Conservation (phyloP, 2,329 filamentous ascomycete species). For the Xylaria sp. region DNA sequence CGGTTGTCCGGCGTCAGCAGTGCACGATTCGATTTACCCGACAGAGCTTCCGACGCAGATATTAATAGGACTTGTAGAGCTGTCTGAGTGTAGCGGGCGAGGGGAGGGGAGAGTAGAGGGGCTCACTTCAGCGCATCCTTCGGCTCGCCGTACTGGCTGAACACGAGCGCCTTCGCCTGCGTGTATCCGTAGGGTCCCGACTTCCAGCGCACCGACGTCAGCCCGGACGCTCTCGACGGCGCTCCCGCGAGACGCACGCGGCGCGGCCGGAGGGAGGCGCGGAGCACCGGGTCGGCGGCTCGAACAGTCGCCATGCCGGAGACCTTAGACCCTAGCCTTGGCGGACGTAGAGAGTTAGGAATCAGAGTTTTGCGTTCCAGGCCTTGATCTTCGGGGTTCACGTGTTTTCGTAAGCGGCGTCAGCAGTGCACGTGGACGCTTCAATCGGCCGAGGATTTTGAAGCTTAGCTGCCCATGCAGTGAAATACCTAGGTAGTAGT, state of each 20-base stretch:
- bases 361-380: neutral
- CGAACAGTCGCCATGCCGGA: constrained; percentile 23
- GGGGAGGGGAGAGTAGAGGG: neutral
- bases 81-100: neutral
- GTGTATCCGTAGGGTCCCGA: constrained; percentile 78
- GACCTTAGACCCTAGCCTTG: neutral
- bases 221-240: neutral
- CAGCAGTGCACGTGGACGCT: too few species aligned
- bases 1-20: neutral
- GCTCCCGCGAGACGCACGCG: neutral
- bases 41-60: neutral
- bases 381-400: too few species aligned
- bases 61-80: neutral
- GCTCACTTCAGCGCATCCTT: constrained; percentile 68
- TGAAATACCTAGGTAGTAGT: too few species aligned
- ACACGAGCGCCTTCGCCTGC: constrained; percentile 82
- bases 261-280: constrained; percentile 7
- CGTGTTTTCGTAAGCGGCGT: too few species aligned
- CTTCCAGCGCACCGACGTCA: constrained; percentile 50
- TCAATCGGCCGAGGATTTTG: neutral
- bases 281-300: constrained; percentile 19
- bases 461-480: neutral
- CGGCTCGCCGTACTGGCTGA: constrained; percentile 76
- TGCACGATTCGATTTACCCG: neutral
- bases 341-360: neutral